phyloP scores from a whole-genome alignment of 805 yeast species.

The Yarrowia sp. region DNA sequence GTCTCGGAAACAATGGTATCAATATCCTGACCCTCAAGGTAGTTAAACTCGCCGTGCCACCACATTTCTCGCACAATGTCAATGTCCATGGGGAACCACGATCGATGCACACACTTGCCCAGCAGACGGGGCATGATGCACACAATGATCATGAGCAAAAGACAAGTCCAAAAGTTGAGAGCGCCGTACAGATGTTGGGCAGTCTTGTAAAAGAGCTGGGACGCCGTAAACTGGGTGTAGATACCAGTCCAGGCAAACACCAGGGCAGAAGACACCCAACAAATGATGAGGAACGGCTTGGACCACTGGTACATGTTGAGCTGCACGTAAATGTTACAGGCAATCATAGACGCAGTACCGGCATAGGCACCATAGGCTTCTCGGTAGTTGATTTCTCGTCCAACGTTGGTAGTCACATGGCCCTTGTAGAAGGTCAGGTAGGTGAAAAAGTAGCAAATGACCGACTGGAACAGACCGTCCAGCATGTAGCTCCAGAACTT shows the following conservation, averaged over 20 bases:
- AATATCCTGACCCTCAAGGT: slow-evolving; percentile 12
- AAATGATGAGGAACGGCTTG: slow-evolving; percentile 50
- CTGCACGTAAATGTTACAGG: slow-evolving; percentile 66
- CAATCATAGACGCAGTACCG: slow-evolving; percentile 56
- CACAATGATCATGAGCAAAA: slow-evolving; percentile 52
- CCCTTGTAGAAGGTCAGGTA: slow-evolving; percentile 54
- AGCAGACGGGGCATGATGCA: slow-evolving; percentile 60
- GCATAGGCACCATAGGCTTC: slow-evolving; percentile 68
- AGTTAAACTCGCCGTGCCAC: slow-evolving; percentile 47
- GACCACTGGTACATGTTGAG: slow-evolving; percentile 77
- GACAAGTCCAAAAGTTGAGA: slow-evolving; percentile 60
- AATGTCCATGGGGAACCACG: slow-evolving; percentile 62
- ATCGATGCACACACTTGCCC: slow-evolving; percentile 47
- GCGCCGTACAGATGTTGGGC: slow-evolving; percentile 63
- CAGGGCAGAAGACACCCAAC: slow-evolving; percentile 49
- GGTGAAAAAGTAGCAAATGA: slow-evolving; percentile 65
- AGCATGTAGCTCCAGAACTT: slow-evolving; percentile 63
- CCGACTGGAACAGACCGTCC: slow-evolving; percentile 75
- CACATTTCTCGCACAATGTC: slow-evolving; percentile 68
- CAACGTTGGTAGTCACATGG: slow-evolving; percentile 42
- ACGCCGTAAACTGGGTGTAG: slow-evolving; percentile 54
- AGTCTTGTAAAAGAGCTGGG: slow-evolving; percentile 62
- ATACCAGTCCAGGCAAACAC: slow-evolving; percentile 78
- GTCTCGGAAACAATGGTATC: slow-evolving; percentile 10
- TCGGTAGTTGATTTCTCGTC: slow-evolving; percentile 58